phyloP scores from a whole-genome alignment of 2,329 filamentous ascomycete species.

The Graphiopsis chlorocephala region DNA sequence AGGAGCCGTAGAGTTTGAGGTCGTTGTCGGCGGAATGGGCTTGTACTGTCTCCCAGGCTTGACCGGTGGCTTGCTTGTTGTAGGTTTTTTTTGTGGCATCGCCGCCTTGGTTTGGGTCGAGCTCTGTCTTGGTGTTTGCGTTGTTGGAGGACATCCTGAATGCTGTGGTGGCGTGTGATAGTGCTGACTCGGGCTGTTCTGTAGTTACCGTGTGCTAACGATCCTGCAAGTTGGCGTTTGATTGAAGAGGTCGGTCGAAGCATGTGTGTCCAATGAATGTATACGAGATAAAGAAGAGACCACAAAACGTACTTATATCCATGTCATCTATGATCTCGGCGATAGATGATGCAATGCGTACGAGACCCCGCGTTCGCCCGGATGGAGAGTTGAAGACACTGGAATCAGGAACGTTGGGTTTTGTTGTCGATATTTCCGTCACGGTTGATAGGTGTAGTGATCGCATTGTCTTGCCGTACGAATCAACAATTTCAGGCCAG shows the following conservation, averaged over 20 bases:
- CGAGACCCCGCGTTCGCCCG: background rate
- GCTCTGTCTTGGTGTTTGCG: constrained; percentile 21
- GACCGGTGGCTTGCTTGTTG: constrained; percentile 69
- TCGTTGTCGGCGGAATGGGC: constrained; percentile 68
- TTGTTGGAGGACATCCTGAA: background rate
- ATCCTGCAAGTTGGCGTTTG: background rate
- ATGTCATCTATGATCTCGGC: background rate
- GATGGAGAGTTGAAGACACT: background rate
- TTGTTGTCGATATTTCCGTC: background rate
- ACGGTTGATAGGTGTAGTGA: background rate
- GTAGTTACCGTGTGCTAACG: background rate
- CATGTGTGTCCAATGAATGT: background rate
- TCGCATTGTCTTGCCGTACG: background rate
- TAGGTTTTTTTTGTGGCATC: constrained; percentile 61
- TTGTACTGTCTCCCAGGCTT: constrained; percentile 66
- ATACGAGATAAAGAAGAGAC: background rate
- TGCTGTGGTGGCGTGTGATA: background rate
- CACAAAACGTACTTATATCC: background rate
- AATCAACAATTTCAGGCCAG: background rate
- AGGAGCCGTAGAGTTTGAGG: constrained; percentile 76
- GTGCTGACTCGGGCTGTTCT: background rate
- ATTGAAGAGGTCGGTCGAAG: background rate
- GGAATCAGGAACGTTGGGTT: no score
- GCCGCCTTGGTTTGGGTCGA: constrained; percentile 47
- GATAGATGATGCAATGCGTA: background rate